Evolutionary conservation across 352 stramenopile genomes (phyloP), one percentile per base, ranked within the genome.

Genomic region (Globisporangium acanthophoron): DNA sequence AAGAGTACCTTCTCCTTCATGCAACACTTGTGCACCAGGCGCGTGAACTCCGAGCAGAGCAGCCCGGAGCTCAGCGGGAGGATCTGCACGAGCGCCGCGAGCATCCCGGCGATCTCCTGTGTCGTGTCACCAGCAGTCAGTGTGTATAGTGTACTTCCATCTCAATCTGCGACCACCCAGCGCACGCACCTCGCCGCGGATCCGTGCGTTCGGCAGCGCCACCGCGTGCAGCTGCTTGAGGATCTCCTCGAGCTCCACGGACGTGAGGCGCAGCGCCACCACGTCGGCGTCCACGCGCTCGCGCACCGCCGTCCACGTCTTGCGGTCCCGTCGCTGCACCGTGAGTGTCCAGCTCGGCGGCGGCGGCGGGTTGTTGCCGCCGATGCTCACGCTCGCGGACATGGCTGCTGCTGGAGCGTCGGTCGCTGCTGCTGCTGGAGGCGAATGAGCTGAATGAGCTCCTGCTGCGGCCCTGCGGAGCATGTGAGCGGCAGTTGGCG

Each of bases 211-310:
- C n/a, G 83, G 81, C 43, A 90, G 58, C 37, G 69, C 45, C 21
- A 91, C 61, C 46, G 47, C 52, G 41, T 88, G 54, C n/a, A 91
- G 59, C 58, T 93, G 80, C 44, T 71, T 72, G 3, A 93, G 57
- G n/a, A 90, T 87, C n/a, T 93, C 84, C 44, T 93, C 80, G 54
- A 91, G 60, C 46, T 93, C 79, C 54, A 92, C 83, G 9, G 81
- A 73, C 56, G 79, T 91, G 55, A 93, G 71, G 66, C 72, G 65
- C 56, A 79, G 59, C 61, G 71, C 66, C 1, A 62, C 45, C 8
- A 86, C 70, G 47, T 93, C 82, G 11, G 73, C 73, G 51, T 92
- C 76, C 18, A 90, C 46, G 21, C 74, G 70, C 53, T 88, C 76
- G 6, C 71, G 69, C 24, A 86, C 59, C 29, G 58, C 54, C 9